Conservation (phyloP, 78 protist genomes). For the Guillardia theta region DNA sequence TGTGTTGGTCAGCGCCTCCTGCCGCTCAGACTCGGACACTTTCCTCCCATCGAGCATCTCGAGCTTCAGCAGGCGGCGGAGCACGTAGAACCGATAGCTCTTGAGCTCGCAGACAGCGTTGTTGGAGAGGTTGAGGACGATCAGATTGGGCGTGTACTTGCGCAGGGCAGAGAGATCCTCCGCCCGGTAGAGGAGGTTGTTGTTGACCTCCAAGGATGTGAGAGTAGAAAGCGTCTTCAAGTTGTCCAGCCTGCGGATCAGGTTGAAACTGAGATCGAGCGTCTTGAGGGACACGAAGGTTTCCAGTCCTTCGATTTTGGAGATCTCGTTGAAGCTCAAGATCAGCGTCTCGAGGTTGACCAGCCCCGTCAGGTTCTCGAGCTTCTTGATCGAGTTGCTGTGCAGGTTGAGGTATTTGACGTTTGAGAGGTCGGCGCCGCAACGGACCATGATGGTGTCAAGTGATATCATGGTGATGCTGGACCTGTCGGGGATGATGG, state of each 20-base stretch:
- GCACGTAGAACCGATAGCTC: slow-evolving; percentile 38
- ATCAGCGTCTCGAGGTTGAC: neutral
- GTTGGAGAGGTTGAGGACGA: slow-evolving; percentile 21
- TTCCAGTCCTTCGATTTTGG: slow-evolving; percentile 35
- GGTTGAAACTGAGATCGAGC: slow-evolving; percentile 61
- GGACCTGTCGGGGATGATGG: neutral
- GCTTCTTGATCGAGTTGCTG: neutral
- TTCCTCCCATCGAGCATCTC: neutral
- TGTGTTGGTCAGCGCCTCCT: neutral
- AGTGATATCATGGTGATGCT: neutral
- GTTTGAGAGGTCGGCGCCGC: neutral
- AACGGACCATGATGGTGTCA: neutral
- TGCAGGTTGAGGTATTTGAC: slow-evolving; percentile 51
- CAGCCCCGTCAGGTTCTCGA: slow-evolving; percentile 22
- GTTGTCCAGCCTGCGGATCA: slow-evolving; percentile 52
- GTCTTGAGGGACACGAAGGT: neutral
- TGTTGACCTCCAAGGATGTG: neutral
- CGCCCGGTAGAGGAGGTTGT: slow-evolving; percentile 45
- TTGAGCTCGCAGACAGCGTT: slow-evolving; percentile 58
- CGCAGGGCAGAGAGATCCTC: slow-evolving; percentile 43
- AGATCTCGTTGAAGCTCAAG: slow-evolving; percentile 58
- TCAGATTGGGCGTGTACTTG: neutral
- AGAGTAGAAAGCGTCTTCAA: neutral
- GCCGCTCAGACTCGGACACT: neutral
- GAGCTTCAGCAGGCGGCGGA: neutral